Base-by-base conservation (phyloP, 2,329 filamentous ascomycete species). In the Ascosphaera apis region DNA sequence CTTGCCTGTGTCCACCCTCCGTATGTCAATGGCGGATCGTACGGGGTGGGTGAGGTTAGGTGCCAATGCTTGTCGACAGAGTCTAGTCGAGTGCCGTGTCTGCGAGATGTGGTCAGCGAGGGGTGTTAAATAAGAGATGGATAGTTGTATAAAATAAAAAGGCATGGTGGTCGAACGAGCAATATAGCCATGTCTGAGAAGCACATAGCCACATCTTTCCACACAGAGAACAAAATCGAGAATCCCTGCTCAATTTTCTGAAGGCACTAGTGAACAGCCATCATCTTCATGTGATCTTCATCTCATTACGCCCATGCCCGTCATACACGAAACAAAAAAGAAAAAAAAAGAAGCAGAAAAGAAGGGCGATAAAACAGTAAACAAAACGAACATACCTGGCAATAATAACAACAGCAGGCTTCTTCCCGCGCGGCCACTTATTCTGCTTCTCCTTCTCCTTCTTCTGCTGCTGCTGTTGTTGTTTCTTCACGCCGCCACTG, bases 41-140 rank as follows among this genome's bases (percentile, higher is more conserved):
- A 98, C 2, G 88, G 88, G 4, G 82, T 84, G 1, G 84, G 79
- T 4, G 88, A 92, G 19, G 79, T 78, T 37, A 92, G 67, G 54
- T 93, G 82, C 88, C 88, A 98, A 54, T 81, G 72, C 53, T 84
- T 83, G 63, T 98, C 84, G 42, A 84, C 83, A 38, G 82, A 82
- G 54, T 98, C 88, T 39, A 98, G 75, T 45, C 88, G 77, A 47
- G 84, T 80, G 49, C 88, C 88, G 56, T 98, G 88, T 57, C 88
- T 75, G 40, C 33, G 33, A n/a, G 31, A 23, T 12, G 32, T 11
- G 11, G 21, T n/a, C 19, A 35, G 17, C 5, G 3, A 15, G 2
- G 9, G 11, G 3, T 18, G 15, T 7, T 2, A 31, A 21, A 35
- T 15, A 21, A 35, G 35, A 19, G 34, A 28, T 16, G 32, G 16